Evolutionary conservation across 805 yeast genomes (phyloP), one percentile per base, ranked within the genome.

Genomic region (Starmerella stigmatis): DNA sequence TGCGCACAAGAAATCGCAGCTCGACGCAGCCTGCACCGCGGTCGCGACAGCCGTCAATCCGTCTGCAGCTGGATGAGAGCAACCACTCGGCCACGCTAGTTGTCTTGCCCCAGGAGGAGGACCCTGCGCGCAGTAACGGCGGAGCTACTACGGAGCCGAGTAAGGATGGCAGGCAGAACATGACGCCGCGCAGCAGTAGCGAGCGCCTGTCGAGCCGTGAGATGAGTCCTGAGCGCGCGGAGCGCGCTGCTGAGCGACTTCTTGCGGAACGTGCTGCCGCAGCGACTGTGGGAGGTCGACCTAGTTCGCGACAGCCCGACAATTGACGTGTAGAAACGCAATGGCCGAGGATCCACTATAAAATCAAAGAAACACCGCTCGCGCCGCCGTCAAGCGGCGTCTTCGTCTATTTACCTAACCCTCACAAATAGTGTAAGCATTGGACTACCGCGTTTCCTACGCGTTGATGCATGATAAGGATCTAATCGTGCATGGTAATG

Each of bases 51-150:
- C 52, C 53, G 9, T 44, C 52, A 5, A 37, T 54, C 29, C 51
- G 57, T 10, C 41, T 54, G 36, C 52, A 50, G 39, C 44, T 54
- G 13, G 57, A 53, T 16, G 56, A 53, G 16, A 43, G 38, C 35
- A 45, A 42, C 37, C 43, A 52, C 32, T 28, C 51, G 7, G 57
- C 57, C 4, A 51, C 49, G 21, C 41, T 54, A 1, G 54, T 54
- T 1, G 48, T 53, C n/a, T 35, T 51, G 6, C 47, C 47, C 1
- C 44, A 38, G 13, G 44, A 47, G 34, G 20, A 27, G n/a, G 42
- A 13, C 16, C 25, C 44, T 16, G 26, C 41, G 16, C 31, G 26
- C 33, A 13, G 26, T n/a, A 15, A 26, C 26, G 26, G 31, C 19
- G 6, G n/a, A n/a, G n/a, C n/a, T n/a, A n/a, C n/a, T n/a, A n/a